These are phyloP conservation scores for Canavalia gladiata DNA, from an alignment of 306 rosid genomes.

Conservation along the genomic window DNA sequence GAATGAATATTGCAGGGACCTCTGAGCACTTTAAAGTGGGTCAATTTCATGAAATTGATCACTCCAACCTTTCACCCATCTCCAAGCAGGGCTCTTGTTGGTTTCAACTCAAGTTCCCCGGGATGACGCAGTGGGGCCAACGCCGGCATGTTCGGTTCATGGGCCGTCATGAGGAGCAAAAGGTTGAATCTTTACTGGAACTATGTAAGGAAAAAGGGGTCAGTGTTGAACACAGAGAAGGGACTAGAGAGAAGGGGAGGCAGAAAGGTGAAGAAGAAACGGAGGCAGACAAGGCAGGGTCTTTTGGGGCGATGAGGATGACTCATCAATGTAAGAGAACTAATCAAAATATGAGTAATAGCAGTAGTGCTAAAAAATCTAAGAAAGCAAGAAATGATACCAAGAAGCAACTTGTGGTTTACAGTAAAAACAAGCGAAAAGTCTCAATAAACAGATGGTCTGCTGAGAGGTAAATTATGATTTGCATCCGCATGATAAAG, in stretches of 20 bases:
- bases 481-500: neutral
- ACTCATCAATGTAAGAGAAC: constrained; percentile 61
- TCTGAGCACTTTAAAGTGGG: constrained; percentile 69
- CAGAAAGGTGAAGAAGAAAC: constrained; percentile 45
- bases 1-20: constrained; percentile 52
- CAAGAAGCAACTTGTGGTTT: constrained; percentile 50
- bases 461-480: constrained; percentile 50
- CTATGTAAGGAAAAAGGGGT: constrained; percentile 26
- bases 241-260: constrained; percentile 34
- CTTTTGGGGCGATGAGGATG: constrained; percentile 38
- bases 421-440: constrained; percentile 56
- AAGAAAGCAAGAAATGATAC: constrained; percentile 42
- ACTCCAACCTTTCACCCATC: constrained; percentile 61
- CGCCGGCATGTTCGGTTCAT: constrained; percentile 73
- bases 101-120: constrained; percentile 69
- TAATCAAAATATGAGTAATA: constrained; percentile 39
- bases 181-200: constrained; percentile 49
- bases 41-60: constrained; percentile 71
- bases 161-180: constrained; percentile 59
- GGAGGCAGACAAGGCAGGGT: constrained; percentile 36
- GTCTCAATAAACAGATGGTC: constrained; percentile 67
- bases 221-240: constrained; percentile 13
- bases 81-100: constrained; percentile 68
- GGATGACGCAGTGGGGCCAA: constrained; percentile 86
- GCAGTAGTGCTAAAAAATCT: constrained; percentile 34